phyloP scores from a whole-genome alignment of 441 rosid species.

The Eutrema salsugineum region DNA sequence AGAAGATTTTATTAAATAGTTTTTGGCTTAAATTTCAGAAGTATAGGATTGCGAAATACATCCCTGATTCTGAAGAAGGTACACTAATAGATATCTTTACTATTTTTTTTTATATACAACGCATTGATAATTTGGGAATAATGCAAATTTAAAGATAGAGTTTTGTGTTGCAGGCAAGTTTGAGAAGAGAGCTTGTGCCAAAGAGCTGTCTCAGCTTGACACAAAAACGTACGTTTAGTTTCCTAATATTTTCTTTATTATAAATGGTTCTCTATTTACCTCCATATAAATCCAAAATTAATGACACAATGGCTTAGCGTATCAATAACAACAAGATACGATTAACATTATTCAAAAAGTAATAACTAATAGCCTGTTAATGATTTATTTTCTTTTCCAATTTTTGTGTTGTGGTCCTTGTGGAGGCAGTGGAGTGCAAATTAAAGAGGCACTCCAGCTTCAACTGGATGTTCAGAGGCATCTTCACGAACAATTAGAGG shows the following conservation, averaged over 20 bases:
- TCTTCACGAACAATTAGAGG: constrained; percentile 93
- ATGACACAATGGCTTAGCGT: constrained; percentile 19
- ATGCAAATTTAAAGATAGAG: background rate
- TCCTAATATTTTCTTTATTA: background rate
- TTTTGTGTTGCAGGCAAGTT: constrained; percentile 52
- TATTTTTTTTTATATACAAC: background rate
- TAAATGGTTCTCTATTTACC: background rate
- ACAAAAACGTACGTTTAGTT: constrained; percentile 44
- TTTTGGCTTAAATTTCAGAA: constrained; percentile 46
- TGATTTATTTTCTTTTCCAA: background rate
- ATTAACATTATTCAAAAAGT: background rate
- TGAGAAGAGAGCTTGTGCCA: constrained; percentile 41
- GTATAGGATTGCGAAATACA: constrained; percentile 73
- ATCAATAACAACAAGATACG: background rate
- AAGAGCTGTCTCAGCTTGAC: constrained; percentile 51
- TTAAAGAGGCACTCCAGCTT: constrained; percentile 74
- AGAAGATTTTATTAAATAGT: background rate
- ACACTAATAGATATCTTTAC: background rate
- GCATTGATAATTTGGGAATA: background rate
- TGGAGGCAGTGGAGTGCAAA: constrained; percentile 56
- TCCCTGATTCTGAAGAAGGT: constrained; percentile 68
- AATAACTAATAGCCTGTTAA: background rate
- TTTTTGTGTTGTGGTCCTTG: background rate
- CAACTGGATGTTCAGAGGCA: constrained; percentile 85
- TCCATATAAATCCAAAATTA: constrained; percentile 7